Evolutionary conservation across 2,329 filamentous ascomycete species (phyloP).

Genomic region (Lecanicillium sp.): DNA sequence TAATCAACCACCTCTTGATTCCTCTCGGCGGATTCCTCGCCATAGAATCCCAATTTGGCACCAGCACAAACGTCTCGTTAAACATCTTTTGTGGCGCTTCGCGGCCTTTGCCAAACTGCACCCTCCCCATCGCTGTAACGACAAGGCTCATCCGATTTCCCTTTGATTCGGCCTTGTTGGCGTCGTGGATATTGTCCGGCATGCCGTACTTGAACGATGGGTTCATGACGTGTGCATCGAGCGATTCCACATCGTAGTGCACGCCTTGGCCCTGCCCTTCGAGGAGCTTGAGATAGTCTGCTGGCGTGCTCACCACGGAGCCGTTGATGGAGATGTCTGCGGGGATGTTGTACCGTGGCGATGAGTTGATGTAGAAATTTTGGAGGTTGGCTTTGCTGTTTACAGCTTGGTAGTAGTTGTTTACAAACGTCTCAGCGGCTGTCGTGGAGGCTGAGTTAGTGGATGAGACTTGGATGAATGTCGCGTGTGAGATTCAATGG

Average conservation of each 20-base stretch:
- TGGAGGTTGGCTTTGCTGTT: conserved; percentile 53
- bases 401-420: conserved; percentile 68
- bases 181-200: conserved; percentile 33
- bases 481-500: conserved; percentile 3
- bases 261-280: conserved; percentile 50
- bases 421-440: conserved; percentile 66
- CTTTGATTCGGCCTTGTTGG: conserved; percentile 36
- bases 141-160: conserved; percentile 59
- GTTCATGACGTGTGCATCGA: conserved; percentile 74
- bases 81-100: conserved; percentile 61
- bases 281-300: conserved; percentile 61
- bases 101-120: conserved; percentile 57
- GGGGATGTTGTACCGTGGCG: conserved; percentile 41
- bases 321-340: conserved; percentile 78
- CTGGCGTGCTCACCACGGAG: conserved; percentile 51
- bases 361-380: conserved; percentile 62
- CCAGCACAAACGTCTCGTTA: conserved; percentile 71
- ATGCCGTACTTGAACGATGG: conserved; percentile 51
- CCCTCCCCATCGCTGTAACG: conserved; percentile 64
- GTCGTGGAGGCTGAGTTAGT: conserved; percentile 7
- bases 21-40: conserved; percentile 44
- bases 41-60: conserved; percentile 62
- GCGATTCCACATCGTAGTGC: conserved; percentile 64
- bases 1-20: conserved; percentile 54
- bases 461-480: background rate